Evolutionary conservation across 202 grass and related monocot species (phyloP), one percentile per base, ranked within the genome.

Genomic region (Zizania palustris): DNA sequence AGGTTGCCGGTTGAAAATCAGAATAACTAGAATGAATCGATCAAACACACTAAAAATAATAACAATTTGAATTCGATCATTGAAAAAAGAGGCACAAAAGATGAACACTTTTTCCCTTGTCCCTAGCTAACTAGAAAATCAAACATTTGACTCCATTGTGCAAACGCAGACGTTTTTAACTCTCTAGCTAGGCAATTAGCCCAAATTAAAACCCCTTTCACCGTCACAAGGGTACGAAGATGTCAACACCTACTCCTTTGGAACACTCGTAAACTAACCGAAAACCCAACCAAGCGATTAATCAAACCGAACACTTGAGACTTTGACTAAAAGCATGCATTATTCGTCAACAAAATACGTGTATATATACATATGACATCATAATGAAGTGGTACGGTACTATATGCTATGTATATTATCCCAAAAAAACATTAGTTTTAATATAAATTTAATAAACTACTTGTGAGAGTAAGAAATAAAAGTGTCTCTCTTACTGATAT

Each of bases 131-230:
- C 28, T 28, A 28, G 14, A 49, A 75, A 75, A 69, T 35, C 63
- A 83, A 75, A 83, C 63, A 61, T 83, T 76, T 76, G 72, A 83
- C 43, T 50, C 53, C 34, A 69, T 61, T 75, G 28, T 60, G 22
- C 55, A 1, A 11, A 21, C 16, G 11, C 6, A 36, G 0, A 15
- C 5, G 51, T 42, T 34, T 65, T 53, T 53, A 63, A 28, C 4
- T 33, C 28, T 22, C 7, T 46, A 68, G 42, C 11, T 33, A 68
- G 42, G 9, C 22, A 67, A 48, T 42, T 28, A 33, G 62, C 60
- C 28, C 16, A 16, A 51, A 64, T 2, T 53, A 49, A 22, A 56
- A 1, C 28, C 28, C 28, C 28, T 28, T 28, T 14, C 45, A 42
- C 40, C 33, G 51, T 28, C 28, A 28, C 1, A 28, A 28, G 28